Evolutionary conservation across 2,329 filamentous ascomycete species (phyloP).

Genomic region (Fusarium oligoseptatum): DNA sequence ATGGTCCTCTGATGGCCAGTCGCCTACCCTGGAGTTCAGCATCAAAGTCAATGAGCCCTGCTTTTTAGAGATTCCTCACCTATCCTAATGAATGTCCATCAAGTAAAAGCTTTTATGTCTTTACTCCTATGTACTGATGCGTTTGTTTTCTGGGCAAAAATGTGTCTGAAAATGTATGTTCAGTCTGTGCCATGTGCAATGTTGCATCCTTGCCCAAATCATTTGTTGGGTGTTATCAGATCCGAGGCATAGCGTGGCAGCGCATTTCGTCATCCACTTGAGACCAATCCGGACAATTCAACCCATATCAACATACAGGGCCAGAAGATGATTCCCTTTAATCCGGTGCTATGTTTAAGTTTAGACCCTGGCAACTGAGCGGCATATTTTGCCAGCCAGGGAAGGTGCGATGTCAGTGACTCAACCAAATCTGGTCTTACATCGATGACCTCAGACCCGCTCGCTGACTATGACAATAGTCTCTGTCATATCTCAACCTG

Average conservation of each 20-base stretch:
- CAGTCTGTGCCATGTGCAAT: neutral
- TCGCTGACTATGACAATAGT: neutral
- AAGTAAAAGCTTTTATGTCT: neutral
- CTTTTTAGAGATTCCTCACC: neutral
- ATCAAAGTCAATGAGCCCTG: neutral
- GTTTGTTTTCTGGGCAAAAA: neutral
- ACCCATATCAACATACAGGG: neutral
- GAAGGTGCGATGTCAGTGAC: neutral
- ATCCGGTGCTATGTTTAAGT: neutral
- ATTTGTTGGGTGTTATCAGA: neutral
- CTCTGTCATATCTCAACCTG: neutral
- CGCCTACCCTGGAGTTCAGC: neutral
- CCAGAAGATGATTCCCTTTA: neutral
- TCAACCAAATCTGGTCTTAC: neutral
- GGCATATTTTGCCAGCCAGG: neutral
- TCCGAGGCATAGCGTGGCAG: neutral
- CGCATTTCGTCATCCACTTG: neutral
- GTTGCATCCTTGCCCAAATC: neutral
- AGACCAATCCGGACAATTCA: neutral
- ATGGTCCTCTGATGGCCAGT: neutral
- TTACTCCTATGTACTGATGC: neutral
- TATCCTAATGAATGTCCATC: neutral
- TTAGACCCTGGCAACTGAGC: neutral
- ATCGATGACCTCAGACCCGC: neutral
- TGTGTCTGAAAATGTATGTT: neutral